A percentile compares a stretch with the other conserved stretches of the same genome.
phyloP scores from a whole-genome alignment of 176 grass and related monocot genomes.

The Rhynchospora tenuis region DNA sequence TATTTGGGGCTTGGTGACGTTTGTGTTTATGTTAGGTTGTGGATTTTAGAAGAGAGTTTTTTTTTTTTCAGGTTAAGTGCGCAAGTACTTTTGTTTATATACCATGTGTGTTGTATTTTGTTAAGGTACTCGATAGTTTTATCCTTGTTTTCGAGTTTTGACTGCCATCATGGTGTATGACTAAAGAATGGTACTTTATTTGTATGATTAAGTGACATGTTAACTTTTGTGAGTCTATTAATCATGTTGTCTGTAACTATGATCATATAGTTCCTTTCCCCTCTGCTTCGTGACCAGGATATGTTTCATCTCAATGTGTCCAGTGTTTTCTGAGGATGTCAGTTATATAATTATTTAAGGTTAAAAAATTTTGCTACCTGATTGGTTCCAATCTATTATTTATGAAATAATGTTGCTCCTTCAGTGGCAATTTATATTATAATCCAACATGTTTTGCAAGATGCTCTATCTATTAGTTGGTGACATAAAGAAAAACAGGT shows the following conservation, averaged over 20 bases:
- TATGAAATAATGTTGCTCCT: neutral
- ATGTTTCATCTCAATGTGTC: too few species aligned
- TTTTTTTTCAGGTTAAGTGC: neutral
- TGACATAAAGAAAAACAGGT: neutral
- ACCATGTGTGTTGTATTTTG: slow-evolving; percentile 5
- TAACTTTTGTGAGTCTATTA: neutral
- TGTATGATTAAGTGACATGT: neutral
- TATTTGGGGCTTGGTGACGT: slow-evolving; percentile 51
- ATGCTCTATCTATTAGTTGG: neutral
- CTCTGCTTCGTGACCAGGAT: too few species aligned
- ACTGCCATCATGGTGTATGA: slow-evolving; percentile 12
- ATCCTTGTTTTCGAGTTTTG: neutral
- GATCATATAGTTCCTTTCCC: neutral
- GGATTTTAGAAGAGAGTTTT: slow-evolving; percentile 5
- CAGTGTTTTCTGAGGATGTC: too few species aligned
- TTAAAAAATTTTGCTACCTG: too few species aligned
- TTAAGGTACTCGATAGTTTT: neutral
- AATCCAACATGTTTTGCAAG: neutral
- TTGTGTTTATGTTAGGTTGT: slow-evolving; percentile 30
- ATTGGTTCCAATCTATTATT: too few species aligned
- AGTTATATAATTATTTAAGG: too few species aligned
- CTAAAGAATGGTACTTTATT: slow-evolving; percentile 6
- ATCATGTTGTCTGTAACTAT: neutral
- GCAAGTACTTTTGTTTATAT: slow-evolving; percentile 8
- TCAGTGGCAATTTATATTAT: neutral